Base-by-base conservation (phyloP, 148 eudicot species). In the Rhododendron williamsianum region DNA sequence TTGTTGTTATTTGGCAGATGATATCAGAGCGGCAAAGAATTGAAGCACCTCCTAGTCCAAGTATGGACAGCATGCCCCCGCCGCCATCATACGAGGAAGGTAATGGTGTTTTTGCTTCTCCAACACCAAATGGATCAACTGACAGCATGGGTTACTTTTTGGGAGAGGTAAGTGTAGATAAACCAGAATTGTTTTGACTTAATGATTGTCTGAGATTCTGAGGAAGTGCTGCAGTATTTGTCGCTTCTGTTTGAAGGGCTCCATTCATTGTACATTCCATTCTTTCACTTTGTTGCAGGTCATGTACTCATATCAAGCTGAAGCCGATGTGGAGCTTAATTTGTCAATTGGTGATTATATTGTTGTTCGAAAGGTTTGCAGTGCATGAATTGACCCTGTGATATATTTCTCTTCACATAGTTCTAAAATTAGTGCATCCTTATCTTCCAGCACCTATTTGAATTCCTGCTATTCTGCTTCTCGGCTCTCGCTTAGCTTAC, bases 11-110 rank as follows among this genome's bases (percentile, higher is more conserved):
- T 84, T 45, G 35, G 30, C 87, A 96, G 99, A 96, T 96, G 97
- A 83, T 88, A 76, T 94, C 94, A 83, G 98, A 96, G 90, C 89
- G 96, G 83, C 97, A 95, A 87, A 90, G 98, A 67, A 96, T 96
- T 85, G 99, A 96, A 91, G 98, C 99, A 83, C 94, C 98, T 89
- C 97, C 98, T 78, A 84, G 82, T 87, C 96, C 97, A 83, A 86
- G 84, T 87, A 69, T 90, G 88, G 92, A 91, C 54, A 87, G 84
- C 88, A 90, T 84, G 87, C 94, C 96, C 80, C 91, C 96, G 54
- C 99, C 99, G 23, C 99, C 99, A 76, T 81, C 97, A 36, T 96
- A 96, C 85, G 99, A 95, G 86, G 98, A 96, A 89, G 90, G 88
- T 74, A 91, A 93, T 87, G 92, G 92, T 12, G 90, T 87, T 18